Evolutionary conservation across 2,329 filamentous ascomycete species (phyloP), one percentile per base, ranked within the genome.

Genomic region (Botrytis galanthina): DNA sequence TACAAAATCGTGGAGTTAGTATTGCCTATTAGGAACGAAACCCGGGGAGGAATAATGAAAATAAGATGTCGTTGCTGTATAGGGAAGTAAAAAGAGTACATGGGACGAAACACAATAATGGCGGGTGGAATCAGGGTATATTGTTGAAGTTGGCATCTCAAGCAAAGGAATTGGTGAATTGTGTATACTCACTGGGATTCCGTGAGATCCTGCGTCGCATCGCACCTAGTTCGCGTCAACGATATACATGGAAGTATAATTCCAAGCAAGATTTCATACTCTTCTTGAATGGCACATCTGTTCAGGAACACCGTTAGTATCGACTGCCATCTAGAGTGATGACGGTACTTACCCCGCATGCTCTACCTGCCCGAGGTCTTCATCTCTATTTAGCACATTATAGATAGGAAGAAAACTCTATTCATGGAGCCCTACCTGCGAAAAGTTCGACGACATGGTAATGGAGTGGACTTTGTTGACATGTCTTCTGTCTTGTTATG

Each of bases 151-250:
- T 18, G 6, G n/a, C n/a, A 29, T 3, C 16, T 18, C 3, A 54
- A 54, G n/a, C 6, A 54, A 54, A 29, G 51, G n/a, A 54, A 29
- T 54, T 18, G 51, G 51, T 9, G 51, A 29, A 54, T 54, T 8
- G 6, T 29, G 29, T 7, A 29, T 29, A 54, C 51, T 54, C n/a
- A 54, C 51, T 54, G 96, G 96, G 59, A 98, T 94, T 75, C 96
- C 96, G 79, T 97, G 87, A 81, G 93, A 97, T 74, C 96, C 96
- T 80, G 96, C 96, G 86, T 99, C 96, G 85, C 96, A 99, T 84
- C 96, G 93, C 75, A 98, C 95, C 94, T 98, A 80, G 62, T 57
- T 22, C 9, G 29, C 51, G 79, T 79, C 69, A 79, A 75, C 75
- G 29, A 57, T 60, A 22, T 35, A 44, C 20, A 35, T 51, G 8